Conservation (phyloP, 306 rosid species). For the Cicer arietinum region DNA sequence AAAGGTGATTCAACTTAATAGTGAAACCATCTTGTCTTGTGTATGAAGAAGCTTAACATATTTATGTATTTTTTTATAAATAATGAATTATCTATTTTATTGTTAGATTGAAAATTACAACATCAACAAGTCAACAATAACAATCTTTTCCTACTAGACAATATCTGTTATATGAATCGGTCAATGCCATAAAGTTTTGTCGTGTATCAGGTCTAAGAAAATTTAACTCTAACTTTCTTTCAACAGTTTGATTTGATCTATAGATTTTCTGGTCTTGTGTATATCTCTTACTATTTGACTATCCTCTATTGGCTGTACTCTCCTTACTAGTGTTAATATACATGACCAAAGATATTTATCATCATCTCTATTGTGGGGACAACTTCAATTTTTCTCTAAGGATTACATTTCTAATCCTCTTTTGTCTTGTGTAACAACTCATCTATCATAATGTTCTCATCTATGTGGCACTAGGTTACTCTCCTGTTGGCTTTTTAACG, state of each 20-base stretch:
- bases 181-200: not conserved
- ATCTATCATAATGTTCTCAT: not conserved
- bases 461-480: not conserved
- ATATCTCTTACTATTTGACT: not conserved
- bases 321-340: not conserved
- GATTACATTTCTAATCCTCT: not conserved
- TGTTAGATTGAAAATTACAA: not conserved
- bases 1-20: slow-evolving; percentile 8
- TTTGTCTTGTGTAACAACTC: not conserved
- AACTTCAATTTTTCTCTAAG: not conserved
- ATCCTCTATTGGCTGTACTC: not conserved
- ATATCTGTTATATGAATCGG: not conserved
- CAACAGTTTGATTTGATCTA: not conserved
- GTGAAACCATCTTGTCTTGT: slow-evolving; percentile 2
- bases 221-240: not conserved
- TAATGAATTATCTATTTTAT: not conserved
- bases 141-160: not conserved
- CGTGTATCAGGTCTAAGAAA: not conserved
- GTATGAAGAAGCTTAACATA: not conserved
- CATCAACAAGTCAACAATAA: not conserved
- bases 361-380: slow-evolving; percentile 1
- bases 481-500: not conserved
- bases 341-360: not conserved
- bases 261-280: not conserved
- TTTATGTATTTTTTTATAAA: not conserved